Evolutionary conservation across 75 land plant genomes (phyloP).

Genomic region (Selaginella moellendorffii): DNA sequence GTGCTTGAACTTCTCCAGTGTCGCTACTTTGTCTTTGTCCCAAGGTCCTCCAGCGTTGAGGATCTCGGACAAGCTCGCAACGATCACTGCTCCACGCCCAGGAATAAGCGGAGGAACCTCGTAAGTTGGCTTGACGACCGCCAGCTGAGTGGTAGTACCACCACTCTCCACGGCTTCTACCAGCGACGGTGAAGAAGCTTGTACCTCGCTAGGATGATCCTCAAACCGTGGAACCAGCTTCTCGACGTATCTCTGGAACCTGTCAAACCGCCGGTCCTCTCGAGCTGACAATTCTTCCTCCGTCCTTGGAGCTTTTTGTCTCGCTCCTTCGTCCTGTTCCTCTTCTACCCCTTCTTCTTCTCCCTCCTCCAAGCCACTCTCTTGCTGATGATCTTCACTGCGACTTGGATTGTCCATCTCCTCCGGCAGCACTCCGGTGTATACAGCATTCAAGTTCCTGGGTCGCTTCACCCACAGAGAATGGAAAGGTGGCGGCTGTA

Average conservation of each 20-base stretch:
- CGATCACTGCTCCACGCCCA: neutral
- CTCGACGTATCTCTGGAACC: slow-evolving; percentile 1
- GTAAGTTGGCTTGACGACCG: neutral
- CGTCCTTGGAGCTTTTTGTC: neutral
- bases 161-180: too few species aligned
- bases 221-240: neutral
- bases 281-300: too few species aligned
- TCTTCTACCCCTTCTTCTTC: neutral
- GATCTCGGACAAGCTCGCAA: neutral
- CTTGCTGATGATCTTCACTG: too few species aligned
- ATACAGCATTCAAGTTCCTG: neutral
- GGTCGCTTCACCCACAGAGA: neutral
- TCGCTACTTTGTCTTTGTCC: neutral
- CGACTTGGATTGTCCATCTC: too few species aligned
- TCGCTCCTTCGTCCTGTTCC: neutral
- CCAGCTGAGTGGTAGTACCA: too few species aligned
- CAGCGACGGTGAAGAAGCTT: too few species aligned
- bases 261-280: neutral
- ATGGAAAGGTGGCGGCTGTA: neutral
- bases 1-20: neutral
- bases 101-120: neutral
- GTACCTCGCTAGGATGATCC: too few species aligned
- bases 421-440: too few species aligned
- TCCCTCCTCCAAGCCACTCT: neutral
- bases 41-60: neutral